Percentiles rank a stretch among this genome's conserved stretches.
Evolutionary conservation across 2,329 filamentous ascomycete genomes (phyloP).

Genomic region (Tricladium varicosporioides): DNA sequence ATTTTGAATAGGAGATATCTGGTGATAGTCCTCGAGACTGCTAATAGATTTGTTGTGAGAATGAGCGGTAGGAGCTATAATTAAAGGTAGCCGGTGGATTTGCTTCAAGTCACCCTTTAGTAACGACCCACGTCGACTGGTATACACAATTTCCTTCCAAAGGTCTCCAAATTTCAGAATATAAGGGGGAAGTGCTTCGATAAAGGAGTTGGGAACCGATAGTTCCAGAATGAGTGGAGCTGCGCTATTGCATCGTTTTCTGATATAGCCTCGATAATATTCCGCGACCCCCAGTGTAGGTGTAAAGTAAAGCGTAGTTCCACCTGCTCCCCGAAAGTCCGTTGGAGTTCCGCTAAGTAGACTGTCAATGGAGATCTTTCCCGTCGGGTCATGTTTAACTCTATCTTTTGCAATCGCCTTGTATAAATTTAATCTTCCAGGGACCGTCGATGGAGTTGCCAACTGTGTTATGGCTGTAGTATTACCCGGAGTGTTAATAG

Average conservation of each 20-base stretch:
- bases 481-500: constrained; percentile 1
- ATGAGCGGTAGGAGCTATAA: neutral
- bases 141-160: neutral
- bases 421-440: constrained; percentile 6
- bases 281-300: neutral
- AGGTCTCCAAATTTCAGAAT: neutral
- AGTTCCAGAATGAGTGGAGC: neutral
- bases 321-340: constrained; percentile 6
- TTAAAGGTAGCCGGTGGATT: neutral
- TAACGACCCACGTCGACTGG: neutral
- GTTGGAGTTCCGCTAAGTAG: constrained; percentile 7
- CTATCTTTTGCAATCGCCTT: constrained; percentile 8
- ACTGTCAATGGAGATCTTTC: constrained; percentile 1
- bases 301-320: constrained; percentile 3
- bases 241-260: neutral
- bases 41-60: neutral
- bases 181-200: neutral
- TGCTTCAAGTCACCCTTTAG: neutral
- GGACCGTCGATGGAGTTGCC: constrained; percentile 6
- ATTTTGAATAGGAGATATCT: neutral
- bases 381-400: constrained; percentile 7
- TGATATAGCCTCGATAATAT: neutral
- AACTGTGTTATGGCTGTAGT: neutral
- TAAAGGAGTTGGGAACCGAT: neutral
- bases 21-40: neutral